Conservation (phyloP, 805 yeast genomes). For the Candida pseudofarinosa region DNA sequence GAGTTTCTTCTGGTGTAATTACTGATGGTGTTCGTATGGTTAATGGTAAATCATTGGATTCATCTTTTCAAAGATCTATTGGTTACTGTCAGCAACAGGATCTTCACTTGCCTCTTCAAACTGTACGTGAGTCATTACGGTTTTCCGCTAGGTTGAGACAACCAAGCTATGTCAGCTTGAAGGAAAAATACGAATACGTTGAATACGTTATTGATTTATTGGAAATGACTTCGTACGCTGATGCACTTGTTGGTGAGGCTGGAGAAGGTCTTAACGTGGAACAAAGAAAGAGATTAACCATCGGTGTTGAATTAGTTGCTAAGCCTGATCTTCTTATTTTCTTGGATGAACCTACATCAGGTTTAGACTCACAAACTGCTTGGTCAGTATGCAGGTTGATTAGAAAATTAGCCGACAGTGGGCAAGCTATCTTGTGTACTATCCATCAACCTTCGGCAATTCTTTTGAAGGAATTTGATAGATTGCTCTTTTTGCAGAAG, state of each 20-base stretch:
- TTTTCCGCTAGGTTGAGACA: conserved; percentile 30
- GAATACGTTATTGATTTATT: conserved; percentile 14
- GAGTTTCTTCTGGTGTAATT: conserved; percentile 53
- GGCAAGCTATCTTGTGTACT: conserved; percentile 69
- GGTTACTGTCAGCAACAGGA: conserved; percentile 21
- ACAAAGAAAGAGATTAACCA: conserved; percentile 15
- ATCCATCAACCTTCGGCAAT: conserved; percentile 52
- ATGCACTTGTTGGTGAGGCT: conserved; percentile 13
- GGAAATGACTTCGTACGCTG: conserved; percentile 15
- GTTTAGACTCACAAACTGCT: conserved; percentile 55
- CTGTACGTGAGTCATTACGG: conserved; percentile 16
- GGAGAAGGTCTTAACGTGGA: conserved; percentile 17
- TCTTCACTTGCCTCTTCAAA: conserved; percentile 15
- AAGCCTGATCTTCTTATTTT: conserved; percentile 40
- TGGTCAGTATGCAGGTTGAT: conserved; percentile 53
- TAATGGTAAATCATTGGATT: conserved; percentile 46
- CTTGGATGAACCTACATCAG: conserved; percentile 63
- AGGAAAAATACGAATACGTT: conserved; percentile 13
- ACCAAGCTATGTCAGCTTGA: conserved; percentile 43
- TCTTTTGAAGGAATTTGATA: conserved; percentile 37
- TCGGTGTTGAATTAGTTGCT: conserved; percentile 17
- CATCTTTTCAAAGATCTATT: conserved; percentile 44
- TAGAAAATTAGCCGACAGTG: conserved; percentile 42
- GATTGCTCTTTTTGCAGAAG: conserved; percentile 25
- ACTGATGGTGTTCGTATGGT: conserved; percentile 54